These are phyloP conservation scores for Termitomyces sp. DNA, from an alignment of 768 basidiomycete species.

Conservation along the genomic window DNA sequence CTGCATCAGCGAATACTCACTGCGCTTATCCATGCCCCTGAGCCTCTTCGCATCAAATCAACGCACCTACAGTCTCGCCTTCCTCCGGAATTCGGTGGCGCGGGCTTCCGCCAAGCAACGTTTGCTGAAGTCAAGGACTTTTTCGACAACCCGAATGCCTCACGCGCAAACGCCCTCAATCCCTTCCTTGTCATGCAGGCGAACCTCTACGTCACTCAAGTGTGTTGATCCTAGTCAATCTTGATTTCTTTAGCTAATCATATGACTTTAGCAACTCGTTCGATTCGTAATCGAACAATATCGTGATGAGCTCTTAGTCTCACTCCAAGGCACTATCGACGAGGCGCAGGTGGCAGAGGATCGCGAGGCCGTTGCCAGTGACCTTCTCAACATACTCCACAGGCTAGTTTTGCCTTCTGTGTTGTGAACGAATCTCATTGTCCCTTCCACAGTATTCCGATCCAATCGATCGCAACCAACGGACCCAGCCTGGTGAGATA, in stretches of 20 bases:
- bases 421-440: not conserved
- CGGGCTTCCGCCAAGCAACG: constrained; percentile 75
- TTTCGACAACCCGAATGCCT: constrained; percentile 88
- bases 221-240: constrained; percentile 21
- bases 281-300: constrained; percentile 93
- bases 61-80: constrained; percentile 41
- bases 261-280: constrained; percentile 71
- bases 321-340: constrained; percentile 59
- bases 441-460: constrained; percentile 61
- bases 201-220: constrained; percentile 91
- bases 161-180: constrained; percentile 79
- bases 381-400: constrained; percentile 81
- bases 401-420: constrained; percentile 37
- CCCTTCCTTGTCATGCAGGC: constrained; percentile 91
- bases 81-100: constrained; percentile 58
- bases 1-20: constrained; percentile 72
- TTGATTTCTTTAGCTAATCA: not conserved
- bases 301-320: constrained; percentile 75
- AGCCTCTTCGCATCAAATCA: constrained; percentile 66
- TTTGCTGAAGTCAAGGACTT: constrained; percentile 88
- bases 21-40: constrained; percentile 72
- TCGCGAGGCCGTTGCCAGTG: constrained; percentile 80
- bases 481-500: constrained; percentile 64
- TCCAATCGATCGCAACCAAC: constrained; percentile 88
- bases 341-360: constrained; percentile 65